A percentile compares a stretch with the other conserved stretches of the same genome.
Conservation (phyloP, 306 rosid genomes). For the Arachis hypogaea region DNA sequence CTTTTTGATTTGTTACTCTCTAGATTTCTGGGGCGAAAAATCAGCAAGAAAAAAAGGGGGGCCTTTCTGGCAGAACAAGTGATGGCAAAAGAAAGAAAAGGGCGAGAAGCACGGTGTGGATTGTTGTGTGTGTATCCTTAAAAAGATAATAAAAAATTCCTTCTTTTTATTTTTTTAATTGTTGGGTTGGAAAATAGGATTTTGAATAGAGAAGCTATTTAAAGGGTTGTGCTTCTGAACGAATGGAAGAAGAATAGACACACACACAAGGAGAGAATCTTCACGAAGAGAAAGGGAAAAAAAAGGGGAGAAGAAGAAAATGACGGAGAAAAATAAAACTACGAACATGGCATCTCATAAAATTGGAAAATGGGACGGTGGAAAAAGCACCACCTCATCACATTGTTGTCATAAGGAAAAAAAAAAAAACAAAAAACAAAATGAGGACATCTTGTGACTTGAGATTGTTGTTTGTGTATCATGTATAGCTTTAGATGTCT, state of each 20-base stretch:
- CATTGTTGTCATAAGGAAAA: not conserved
- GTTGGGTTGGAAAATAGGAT: slow-evolving; percentile 42
- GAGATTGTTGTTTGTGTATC: too few species aligned
- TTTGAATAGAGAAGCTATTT: slow-evolving; percentile 48
- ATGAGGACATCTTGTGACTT: too few species aligned
- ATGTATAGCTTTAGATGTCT: too few species aligned
- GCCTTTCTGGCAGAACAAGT: slow-evolving; percentile 24
- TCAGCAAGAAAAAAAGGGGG: slow-evolving; percentile 29
- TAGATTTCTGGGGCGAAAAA: slow-evolving; percentile 48
- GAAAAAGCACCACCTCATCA: slow-evolving; percentile 57
- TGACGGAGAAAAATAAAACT: too few species aligned
- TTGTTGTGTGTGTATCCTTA: slow-evolving; percentile 20
- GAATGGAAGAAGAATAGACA: slow-evolving; percentile 25
- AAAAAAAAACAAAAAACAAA: too few species aligned
- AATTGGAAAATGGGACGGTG: slow-evolving; percentile 57
- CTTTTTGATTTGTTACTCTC: slow-evolving; percentile 26
- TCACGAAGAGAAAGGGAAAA: not conserved
- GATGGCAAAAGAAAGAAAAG: not conserved
- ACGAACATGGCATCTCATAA: slow-evolving; percentile 41
- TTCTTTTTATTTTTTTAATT: not conserved
- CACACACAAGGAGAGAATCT: slow-evolving; percentile 27
- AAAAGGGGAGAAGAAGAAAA: slow-evolving; percentile 24
- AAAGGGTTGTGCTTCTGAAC: slow-evolving; percentile 33
- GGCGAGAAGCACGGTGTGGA: slow-evolving; percentile 31
- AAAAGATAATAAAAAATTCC: slow-evolving; percentile 26